Percentiles rank a stretch among this genome's conserved stretches.
phyloP scores from a whole-genome alignment of 768 basidiomycete genomes.

The Termitomyces sp. region DNA sequence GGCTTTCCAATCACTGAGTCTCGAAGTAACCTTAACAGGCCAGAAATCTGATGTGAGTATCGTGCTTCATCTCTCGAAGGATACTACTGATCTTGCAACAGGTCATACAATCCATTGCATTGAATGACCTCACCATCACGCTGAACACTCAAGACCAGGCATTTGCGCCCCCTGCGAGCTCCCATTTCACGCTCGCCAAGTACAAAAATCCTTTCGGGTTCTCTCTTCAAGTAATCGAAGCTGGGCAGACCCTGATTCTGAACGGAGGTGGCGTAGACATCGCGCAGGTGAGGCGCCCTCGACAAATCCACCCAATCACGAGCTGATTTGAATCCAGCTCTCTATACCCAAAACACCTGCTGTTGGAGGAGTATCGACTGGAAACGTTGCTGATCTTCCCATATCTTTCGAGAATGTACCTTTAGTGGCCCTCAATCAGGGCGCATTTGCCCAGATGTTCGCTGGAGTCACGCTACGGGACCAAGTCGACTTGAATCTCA shows the following conservation, averaged over 20 bases:
- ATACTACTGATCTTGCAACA: slow-evolving; percentile 16
- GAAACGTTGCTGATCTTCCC: slow-evolving; percentile 54
- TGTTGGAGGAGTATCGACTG: slow-evolving; percentile 62
- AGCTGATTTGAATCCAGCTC: slow-evolving; percentile 29
- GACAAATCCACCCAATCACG: background rate
- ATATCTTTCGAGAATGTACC: slow-evolving; percentile 53
- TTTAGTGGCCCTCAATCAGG: slow-evolving; percentile 49
- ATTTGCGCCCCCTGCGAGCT: slow-evolving; percentile 56
- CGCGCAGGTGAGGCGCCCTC: slow-evolving; percentile 37
- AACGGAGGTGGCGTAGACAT: slow-evolving; percentile 40
- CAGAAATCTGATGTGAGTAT: slow-evolving; percentile 42
- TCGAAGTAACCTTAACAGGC: slow-evolving; percentile 59
- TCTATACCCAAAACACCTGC: slow-evolving; percentile 41
- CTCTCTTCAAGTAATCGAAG: slow-evolving; percentile 55
- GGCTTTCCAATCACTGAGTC: slow-evolving; percentile 63
- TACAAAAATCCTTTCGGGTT: slow-evolving; percentile 79
- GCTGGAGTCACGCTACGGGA: slow-evolving; percentile 49
- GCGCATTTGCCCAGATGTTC: slow-evolving; percentile 51
- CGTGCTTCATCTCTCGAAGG: background rate
- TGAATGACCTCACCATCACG: slow-evolving; percentile 50
- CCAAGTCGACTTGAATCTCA: slow-evolving; percentile 40
- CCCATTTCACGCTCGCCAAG: slow-evolving; percentile 44
- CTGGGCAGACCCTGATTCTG: slow-evolving; percentile 50
- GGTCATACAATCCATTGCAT: slow-evolving; percentile 58
- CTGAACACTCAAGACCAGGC: slow-evolving; percentile 47